phyloP scores from a whole-genome alignment of 345 rosid species.

The Gossypium arboreum region DNA sequence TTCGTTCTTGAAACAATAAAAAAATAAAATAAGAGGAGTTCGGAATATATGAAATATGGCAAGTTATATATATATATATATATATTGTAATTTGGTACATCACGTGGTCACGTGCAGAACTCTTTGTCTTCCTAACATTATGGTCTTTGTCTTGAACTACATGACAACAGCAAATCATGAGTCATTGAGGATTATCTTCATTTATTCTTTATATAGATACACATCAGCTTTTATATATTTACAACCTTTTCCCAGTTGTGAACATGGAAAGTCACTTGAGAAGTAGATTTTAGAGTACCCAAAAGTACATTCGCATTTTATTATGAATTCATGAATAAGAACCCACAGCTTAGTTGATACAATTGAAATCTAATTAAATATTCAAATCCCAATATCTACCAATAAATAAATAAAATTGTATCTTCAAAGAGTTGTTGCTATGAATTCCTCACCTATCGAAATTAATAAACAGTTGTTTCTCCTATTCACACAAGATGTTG shows the following conservation, averaged over 20 bases:
- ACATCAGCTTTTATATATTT: no score
- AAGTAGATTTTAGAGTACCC: not conserved
- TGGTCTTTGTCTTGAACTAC: not conserved
- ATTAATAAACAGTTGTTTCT: not conserved
- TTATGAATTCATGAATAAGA: not conserved
- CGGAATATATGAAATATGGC: no score
- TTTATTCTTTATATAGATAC: no score
- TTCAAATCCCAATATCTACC: no score
- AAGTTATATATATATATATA: no score
- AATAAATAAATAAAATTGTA: not conserved
- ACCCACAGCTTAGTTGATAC: no score
- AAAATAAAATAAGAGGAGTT: no score
- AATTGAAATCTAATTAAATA: no score
- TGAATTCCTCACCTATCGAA: not conserved
- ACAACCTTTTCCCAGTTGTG: not conserved
- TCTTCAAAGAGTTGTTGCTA: not conserved
- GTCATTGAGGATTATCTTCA: conserved; percentile 1
- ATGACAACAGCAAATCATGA: not conserved
- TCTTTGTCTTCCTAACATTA: conserved; percentile 3
- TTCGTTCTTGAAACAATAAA: no score
- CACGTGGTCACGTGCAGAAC: conserved; percentile 5
- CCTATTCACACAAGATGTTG: not conserved
- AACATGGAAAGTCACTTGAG: not conserved
- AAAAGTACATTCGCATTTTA: not conserved
- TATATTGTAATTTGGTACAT: not conserved